phyloP scores from a whole-genome alignment of 257 asterid species.

The Thymus quinquecostatus region DNA sequence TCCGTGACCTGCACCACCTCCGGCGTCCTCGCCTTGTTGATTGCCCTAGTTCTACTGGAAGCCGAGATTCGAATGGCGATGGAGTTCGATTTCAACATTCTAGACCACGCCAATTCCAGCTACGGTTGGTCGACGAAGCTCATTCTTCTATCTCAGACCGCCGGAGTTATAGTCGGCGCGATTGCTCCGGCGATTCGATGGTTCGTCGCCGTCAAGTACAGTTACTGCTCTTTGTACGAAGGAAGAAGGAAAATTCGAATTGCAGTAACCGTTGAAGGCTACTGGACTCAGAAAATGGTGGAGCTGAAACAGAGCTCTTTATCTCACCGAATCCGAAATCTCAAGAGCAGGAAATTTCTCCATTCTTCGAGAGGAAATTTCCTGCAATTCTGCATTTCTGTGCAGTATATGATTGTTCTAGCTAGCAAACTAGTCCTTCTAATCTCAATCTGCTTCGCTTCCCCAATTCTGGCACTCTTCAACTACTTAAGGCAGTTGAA shows the following conservation, averaged over 20 bases:
- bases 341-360: constrained; percentile 40
- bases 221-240: constrained; percentile 7
- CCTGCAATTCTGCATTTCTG: constrained; percentile 34
- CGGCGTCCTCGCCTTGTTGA: constrained; percentile 33
- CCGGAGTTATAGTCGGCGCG: constrained; percentile 39
- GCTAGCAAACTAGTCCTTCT: constrained; percentile 38
- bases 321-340: constrained; percentile 35
- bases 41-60: constrained; percentile 34
- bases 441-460: constrained; percentile 29
- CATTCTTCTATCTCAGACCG: constrained; percentile 37
- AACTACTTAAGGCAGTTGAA: constrained; percentile 24
- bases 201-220: constrained; percentile 27
- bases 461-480: constrained; percentile 30
- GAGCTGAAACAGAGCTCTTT: constrained; percentile 51
- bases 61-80: constrained; percentile 32
- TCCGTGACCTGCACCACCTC: constrained; percentile 42
- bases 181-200: constrained; percentile 47
- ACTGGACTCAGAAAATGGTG: constrained; percentile 47
- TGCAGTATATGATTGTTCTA: constrained; percentile 40
- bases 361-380: constrained; percentile 33
- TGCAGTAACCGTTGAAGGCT: constrained; percentile 33
- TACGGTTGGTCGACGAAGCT: constrained; percentile 44
- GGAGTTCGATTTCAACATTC: neutral
- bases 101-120: constrained; percentile 27
- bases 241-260: neutral